phyloP scores from a whole-genome alignment of 257 asterid genomes.

The Linderniella brevidens region DNA sequence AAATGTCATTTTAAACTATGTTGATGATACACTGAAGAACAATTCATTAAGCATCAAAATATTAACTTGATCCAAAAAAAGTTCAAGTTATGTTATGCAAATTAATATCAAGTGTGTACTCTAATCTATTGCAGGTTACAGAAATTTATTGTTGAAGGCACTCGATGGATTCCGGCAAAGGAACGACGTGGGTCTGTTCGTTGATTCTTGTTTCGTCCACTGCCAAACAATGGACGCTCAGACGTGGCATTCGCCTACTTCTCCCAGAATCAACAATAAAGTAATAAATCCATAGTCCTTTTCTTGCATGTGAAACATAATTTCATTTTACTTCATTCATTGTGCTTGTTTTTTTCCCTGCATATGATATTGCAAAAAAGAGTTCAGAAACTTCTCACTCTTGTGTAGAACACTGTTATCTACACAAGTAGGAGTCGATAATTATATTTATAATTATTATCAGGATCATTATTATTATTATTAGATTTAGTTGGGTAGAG shows the following conservation, averaged over 20 bases:
- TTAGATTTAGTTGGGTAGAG: too few relatives aligned
- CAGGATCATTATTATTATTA: too few relatives aligned
- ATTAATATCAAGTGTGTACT: background rate
- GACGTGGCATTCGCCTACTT: conserved; percentile 82
- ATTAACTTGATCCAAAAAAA: background rate
- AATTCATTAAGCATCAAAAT: background rate
- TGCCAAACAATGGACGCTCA: conserved; percentile 74
- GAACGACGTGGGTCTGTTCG: conserved; percentile 46
- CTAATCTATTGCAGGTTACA: conserved; percentile 33
- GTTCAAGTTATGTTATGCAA: background rate
- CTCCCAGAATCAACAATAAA: conserved; percentile 71
- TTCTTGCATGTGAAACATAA: background rate
- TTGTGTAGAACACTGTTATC: too few relatives aligned
- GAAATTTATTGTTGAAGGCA: conserved; percentile 45
- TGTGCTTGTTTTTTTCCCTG: too few relatives aligned
- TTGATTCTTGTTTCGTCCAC: conserved; percentile 73
- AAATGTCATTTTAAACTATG: too few relatives aligned
- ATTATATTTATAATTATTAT: too few relatives aligned
- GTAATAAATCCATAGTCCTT: conserved; percentile 20
- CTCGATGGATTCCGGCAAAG: conserved; percentile 35
- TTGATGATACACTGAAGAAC: background rate
- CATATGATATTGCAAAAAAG: too few relatives aligned
- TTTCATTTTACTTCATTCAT: too few relatives aligned
- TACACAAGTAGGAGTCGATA: too few relatives aligned
- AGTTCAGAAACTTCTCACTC: too few relatives aligned